Percentiles rank a stretch among this genome's conserved stretches.
Evolutionary conservation across 2,329 filamentous ascomycete species (phyloP).

Genomic region (Pseudogymnoascus sp.): DNA sequence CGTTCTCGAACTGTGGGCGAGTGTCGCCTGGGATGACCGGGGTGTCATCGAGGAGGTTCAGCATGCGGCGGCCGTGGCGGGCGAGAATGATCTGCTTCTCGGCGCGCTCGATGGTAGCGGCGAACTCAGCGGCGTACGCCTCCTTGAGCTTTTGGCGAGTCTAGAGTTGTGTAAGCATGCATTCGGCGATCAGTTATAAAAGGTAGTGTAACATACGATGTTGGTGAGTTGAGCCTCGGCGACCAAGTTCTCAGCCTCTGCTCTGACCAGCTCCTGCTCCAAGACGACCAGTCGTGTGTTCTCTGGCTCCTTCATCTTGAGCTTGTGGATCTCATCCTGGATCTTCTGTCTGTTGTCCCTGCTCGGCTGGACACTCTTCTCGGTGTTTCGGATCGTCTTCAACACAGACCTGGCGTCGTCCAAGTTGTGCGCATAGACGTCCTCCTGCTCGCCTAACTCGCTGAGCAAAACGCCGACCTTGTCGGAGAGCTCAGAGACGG

Average conservation of each 20-base stretch:
- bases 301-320: conserved; percentile 87
- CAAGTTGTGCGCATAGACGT: conserved; percentile 73
- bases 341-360: conserved; percentile 83
- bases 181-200: not conserved
- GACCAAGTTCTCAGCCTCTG: conserved; percentile 91
- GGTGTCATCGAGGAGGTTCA: conserved; percentile 80
- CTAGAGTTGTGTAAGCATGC: conserved; percentile 34
- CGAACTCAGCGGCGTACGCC: conserved; percentile 80
- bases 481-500: conserved; percentile 82
- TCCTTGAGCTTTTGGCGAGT: conserved; percentile 95
- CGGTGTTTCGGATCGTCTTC: conserved; percentile 92
- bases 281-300: conserved; percentile 73
- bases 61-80: conserved; percentile 75
- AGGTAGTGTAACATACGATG: conserved; percentile 51
- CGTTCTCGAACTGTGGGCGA: conserved; percentile 58
- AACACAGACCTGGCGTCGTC: conserved; percentile 76
- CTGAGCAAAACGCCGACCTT: conserved; percentile 89
- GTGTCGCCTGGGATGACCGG: conserved; percentile 81
- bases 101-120: conserved; percentile 86
- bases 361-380: conserved; percentile 88
- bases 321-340: conserved; percentile 79
- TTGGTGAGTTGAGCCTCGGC: conserved; percentile 96
- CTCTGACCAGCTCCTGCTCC: conserved; percentile 92
- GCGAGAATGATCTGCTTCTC: conserved; percentile 96
- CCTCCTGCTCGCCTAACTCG: conserved; percentile 91